Conservation (phyloP, 2,329 filamentous ascomycete species). For the Aspergillus tamarii region DNA sequence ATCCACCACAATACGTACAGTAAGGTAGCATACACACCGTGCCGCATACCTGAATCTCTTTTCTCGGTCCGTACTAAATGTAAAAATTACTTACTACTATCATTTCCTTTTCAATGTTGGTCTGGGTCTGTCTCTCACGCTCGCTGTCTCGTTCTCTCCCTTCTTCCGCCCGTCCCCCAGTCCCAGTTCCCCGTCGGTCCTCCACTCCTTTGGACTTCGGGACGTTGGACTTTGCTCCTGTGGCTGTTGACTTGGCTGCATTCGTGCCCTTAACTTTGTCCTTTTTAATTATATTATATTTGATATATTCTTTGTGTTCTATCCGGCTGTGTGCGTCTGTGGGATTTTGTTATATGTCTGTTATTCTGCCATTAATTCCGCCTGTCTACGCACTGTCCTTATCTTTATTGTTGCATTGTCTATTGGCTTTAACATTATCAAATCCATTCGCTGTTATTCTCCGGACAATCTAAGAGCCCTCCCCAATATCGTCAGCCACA, state of each 20-base stretch:
- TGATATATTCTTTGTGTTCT: background rate
- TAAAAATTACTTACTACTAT: background rate
- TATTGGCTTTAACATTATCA: background rate
- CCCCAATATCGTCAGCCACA: conserved; percentile 14
- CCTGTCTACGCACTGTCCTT: background rate
- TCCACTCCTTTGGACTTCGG: conserved; percentile 33
- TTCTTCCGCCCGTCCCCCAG: conserved; percentile 11
- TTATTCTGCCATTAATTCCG: conserved; percentile 6
- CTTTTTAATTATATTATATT: background rate
- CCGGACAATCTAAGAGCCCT: conserved; percentile 4
- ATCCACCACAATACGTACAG: background rate
- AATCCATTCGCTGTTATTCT: conserved; percentile 7
- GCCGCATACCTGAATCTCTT: background rate
- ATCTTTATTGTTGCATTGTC: conserved; percentile 1
- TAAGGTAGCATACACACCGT: background rate
- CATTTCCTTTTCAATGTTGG: background rate
- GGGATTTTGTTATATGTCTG: background rate
- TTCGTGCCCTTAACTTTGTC: conserved; percentile 3
- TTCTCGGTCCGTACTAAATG: background rate
- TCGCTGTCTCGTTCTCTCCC: conserved; percentile 16
- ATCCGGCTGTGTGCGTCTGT: background rate
- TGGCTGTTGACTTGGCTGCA: conserved; percentile 5
- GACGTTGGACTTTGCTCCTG: conserved; percentile 6
- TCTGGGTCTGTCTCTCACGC: conserved; percentile 2
- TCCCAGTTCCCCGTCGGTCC: conserved; percentile 21